Conservation (phyloP, 2,329 filamentous ascomycete species). For the Xylaria hypoxylon region DNA sequence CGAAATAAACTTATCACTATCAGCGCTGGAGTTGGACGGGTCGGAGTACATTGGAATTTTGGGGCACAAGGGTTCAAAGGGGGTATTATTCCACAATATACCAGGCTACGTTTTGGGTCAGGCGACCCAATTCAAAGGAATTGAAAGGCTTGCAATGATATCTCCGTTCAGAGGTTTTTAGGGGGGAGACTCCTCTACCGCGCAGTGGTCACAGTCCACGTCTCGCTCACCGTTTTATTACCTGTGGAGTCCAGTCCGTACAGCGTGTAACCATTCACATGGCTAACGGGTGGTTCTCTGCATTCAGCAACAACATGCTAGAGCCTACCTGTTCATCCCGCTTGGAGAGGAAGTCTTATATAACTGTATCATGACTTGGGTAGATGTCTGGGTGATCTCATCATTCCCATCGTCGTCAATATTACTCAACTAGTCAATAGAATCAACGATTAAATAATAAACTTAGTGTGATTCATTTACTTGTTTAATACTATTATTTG, state of each 20-base stretch:
- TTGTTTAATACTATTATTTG: neutral
- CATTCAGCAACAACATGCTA: conserved; percentile 4
- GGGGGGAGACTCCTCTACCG: conserved; percentile 4
- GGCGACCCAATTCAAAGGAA: conserved; percentile 29
- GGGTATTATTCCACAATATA: conserved; percentile 35
- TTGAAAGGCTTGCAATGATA: conserved; percentile 27
- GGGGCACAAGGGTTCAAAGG: conserved; percentile 29
- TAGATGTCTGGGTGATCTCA: conserved; percentile 31
- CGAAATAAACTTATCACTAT: conserved; percentile 45
- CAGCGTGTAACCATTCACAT: conserved; percentile 15
- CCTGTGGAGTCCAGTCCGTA: conserved; percentile 10
- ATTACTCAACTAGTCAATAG: conserved; percentile 25
- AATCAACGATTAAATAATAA: conserved; percentile 24
- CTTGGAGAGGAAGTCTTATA: conserved; percentile 25
- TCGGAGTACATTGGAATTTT: conserved; percentile 40
- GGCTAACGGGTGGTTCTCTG: conserved; percentile 16
- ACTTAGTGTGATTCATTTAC: conserved; percentile 5
- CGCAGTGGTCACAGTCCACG: conserved; percentile 22
- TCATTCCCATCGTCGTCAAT: conserved; percentile 6
- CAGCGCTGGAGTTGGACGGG: conserved; percentile 49
- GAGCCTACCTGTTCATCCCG: conserved; percentile 5
- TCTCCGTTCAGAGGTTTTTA: conserved; percentile 21
- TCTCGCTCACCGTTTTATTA: conserved; percentile 16
- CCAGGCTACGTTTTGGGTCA: conserved; percentile 32
- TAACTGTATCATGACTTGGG: conserved; percentile 37